Percentiles rank a stretch among this genome's conserved stretches.
Conservation (phyloP, 179 eudicot species). For the Carnegiea gigantea region DNA sequence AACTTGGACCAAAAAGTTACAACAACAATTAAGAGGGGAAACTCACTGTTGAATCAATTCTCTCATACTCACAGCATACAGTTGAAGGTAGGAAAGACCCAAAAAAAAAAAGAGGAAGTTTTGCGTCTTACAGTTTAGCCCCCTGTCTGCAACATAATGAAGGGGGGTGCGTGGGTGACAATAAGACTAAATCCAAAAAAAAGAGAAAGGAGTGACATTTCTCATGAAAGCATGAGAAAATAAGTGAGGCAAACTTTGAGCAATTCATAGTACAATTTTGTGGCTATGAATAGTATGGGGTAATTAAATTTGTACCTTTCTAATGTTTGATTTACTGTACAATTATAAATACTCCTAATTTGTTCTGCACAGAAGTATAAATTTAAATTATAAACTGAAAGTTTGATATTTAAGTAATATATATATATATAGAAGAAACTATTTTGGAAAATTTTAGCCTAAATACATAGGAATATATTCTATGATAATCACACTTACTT, state of each 20-base stretch:
- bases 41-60: neutral
- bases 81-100: neutral
- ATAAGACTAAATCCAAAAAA: neutral
- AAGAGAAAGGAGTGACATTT: neutral
- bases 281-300: neutral
- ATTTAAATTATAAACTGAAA: too few relatives aligned
- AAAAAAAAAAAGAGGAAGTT: neutral
- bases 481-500: too few relatives aligned
- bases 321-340: too few relatives aligned
- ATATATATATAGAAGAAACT: too few relatives aligned
- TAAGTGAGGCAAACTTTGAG: neutral
- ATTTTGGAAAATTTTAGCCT: too few relatives aligned
- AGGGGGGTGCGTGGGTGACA: neutral
- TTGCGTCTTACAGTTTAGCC: neutral
- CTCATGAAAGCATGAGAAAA: neutral
- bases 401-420: too few relatives aligned
- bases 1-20: neutral
- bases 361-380: too few relatives aligned
- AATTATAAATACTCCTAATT: too few relatives aligned
- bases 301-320: too few relatives aligned
- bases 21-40: neutral
- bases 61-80: neutral
- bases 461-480: too few relatives aligned
- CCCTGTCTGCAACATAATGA: neutral
- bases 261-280: neutral